Base-by-base conservation (phyloP, 192 early-diverging fungal genomes). In the Coemansia sp. region DNA sequence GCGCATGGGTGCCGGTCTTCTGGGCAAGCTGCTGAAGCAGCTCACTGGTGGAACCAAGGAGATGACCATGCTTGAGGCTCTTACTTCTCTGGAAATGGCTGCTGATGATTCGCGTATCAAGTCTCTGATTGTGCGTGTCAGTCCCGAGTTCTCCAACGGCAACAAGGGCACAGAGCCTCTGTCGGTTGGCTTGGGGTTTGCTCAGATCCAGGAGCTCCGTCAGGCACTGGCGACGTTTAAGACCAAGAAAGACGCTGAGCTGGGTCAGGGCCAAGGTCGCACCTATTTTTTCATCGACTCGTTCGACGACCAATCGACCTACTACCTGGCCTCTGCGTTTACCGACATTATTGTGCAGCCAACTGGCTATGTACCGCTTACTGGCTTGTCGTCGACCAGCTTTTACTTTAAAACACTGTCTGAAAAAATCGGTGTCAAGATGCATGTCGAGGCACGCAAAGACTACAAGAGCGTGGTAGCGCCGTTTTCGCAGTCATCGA, bases 251-350 rank as follows among this genome's bases (percentile, higher is more conserved):
- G 72, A 77, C 14, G 67, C 80, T 38, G 75, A 78, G 50, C 67
- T 81, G 48, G 82, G 81, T 0, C 45, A 82, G 4, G 77, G 68
- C 18, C 69, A 75, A 20, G 85, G 85, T 54, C 75, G 73, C 14
- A 63, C 86, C 61, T 75, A 84, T 38, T 88, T 88, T n/a, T 83
- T 74, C 48, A 86, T 88, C 8, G 90, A 90, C 59, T 87, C 87
- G 5, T 90, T 91, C 69, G 83, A 87, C 51, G 85, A 80, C 50
- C 90, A 91, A 66, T 12, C 72, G 12, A 81, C 85, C 25, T 91
- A 91, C 64, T 89, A 84, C 64, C 60, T 91, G 60, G 90, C 89
- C 0, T 84, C 88, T 33, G 87, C 80, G 3, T 91, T 87, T 33
- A 86, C 83, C 64, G 79, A 86, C 64, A 85, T 91, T 14, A 63